Evolutionary conservation across 495 filamentous ascomycete species (phyloP).

Genomic region (Parathielavia hyrcaniae): DNA sequence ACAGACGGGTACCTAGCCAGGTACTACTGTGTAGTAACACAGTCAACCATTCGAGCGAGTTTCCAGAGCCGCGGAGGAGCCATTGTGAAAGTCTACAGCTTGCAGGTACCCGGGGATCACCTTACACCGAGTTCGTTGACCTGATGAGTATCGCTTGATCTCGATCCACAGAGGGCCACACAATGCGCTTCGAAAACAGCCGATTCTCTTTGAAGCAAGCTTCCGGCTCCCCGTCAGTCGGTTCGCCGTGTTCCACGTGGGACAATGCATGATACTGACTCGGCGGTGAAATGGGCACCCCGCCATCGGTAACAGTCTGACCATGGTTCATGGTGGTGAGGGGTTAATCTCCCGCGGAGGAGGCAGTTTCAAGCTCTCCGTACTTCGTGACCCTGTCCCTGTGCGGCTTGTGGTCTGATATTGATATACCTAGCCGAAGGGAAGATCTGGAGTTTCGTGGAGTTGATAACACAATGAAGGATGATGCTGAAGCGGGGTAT

Average conservation of each 20-base stretch:
- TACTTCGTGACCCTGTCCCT: neutral
- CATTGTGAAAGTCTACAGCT: neutral
- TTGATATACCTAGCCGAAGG: too few species aligned
- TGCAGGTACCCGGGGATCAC: neutral
- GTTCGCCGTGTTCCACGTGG: conserved; percentile 12
- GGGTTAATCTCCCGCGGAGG: neutral
- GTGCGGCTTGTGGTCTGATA: conserved; percentile 1
- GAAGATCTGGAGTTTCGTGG: neutral
- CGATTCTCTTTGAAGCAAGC: neutral
- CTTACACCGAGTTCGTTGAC: too few species aligned
- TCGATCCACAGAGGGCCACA: neutral
- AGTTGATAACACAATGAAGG: neutral
- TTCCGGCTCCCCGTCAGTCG: neutral
- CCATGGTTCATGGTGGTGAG: neutral
- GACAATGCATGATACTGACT: neutral
- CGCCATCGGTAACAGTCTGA: neutral
- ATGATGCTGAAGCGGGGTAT: conserved; percentile 4
- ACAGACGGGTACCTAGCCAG: neutral
- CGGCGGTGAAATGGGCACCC: neutral
- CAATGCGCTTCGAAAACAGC: neutral
- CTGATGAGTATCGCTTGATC: too few species aligned
- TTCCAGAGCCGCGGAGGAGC: too few species aligned
- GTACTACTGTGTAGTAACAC: too few species aligned
- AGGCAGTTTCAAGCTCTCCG: neutral
- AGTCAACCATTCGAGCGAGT: neutral